Conservation (phyloP, 2,329 filamentous ascomycete genomes). For the Pseudodiploospora longispora region DNA sequence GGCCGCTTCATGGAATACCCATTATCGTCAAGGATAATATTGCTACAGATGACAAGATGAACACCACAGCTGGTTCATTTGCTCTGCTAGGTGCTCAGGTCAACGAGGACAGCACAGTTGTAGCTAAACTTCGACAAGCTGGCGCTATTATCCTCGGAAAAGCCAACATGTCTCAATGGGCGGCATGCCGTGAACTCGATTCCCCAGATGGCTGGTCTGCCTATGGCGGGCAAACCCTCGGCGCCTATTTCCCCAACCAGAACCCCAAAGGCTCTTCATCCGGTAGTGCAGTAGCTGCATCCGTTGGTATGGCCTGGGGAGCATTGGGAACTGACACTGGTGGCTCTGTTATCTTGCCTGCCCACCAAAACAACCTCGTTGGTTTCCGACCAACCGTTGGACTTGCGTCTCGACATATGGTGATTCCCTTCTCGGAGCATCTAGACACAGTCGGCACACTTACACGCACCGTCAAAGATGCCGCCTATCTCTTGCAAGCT, state of each 20-base stretch:
- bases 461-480: constrained; percentile 57
- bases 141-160: constrained; percentile 61
- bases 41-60: constrained; percentile 50
- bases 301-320: constrained; percentile 50
- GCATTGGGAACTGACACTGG: constrained; percentile 47
- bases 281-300: constrained; percentile 51
- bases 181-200: constrained; percentile 47
- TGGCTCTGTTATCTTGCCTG: constrained; percentile 52
- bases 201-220: constrained; percentile 55
- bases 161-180: constrained; percentile 55
- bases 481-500: constrained; percentile 51
- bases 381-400: constrained; percentile 63
- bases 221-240: constrained; percentile 52
- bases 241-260: constrained; percentile 50
- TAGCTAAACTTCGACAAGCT: constrained; percentile 49
- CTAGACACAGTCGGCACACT: constrained; percentile 62
- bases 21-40: constrained; percentile 59
- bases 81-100: constrained; percentile 48
- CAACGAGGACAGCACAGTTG: constrained; percentile 49
- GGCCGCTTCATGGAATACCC: constrained; percentile 52
- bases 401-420: constrained; percentile 51
- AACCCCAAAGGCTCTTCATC: constrained; percentile 53
- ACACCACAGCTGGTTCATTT: constrained; percentile 48
- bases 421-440: constrained; percentile 56
- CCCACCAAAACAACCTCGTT: constrained; percentile 49